phyloP scores from a whole-genome alignment of 352 stramenopile species.

The Blastocystis sp. region DNA sequence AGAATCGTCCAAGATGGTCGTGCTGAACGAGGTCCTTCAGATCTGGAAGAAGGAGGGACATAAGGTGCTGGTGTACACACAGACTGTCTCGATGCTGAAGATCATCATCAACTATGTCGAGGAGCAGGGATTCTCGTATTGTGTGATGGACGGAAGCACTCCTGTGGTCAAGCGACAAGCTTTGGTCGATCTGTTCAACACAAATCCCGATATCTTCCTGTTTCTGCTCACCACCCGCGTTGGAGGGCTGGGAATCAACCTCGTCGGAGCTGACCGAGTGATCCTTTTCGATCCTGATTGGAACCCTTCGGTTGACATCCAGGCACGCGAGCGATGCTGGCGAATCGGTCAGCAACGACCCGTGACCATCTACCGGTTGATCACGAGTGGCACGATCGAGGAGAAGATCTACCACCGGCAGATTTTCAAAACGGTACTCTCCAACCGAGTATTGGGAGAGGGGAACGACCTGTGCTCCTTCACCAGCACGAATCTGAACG shows the following conservation, averaged over 20 bases:
- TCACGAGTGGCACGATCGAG: slow-evolving; percentile 94
- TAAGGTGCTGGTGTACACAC: slow-evolving; percentile 91
- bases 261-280: slow-evolving; percentile 88
- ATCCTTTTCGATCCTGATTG: slow-evolving; percentile 97
- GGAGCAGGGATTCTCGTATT: slow-evolving; percentile 78
- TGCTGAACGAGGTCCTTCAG: slow-evolving; percentile 86
- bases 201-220: slow-evolving; percentile 74
- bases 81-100: slow-evolving; percentile 91
- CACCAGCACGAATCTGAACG: slow-evolving; percentile 86
- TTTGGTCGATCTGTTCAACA: slow-evolving; percentile 92
- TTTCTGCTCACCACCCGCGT: slow-evolving; percentile 81
- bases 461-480: slow-evolving; percentile 91
- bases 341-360: slow-evolving; percentile 80
- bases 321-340: slow-evolving; percentile 93
- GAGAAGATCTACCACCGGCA: slow-evolving; percentile 99
- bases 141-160: slow-evolving; percentile 90
- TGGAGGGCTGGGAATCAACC: slow-evolving; percentile 90
- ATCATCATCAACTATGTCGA: slow-evolving; percentile 88
- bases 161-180: slow-evolving; percentile 82
- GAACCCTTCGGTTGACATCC: slow-evolving; percentile 82
- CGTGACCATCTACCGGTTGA: slow-evolving; percentile 84
- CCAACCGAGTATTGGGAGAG: slow-evolving; percentile 90
- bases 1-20: slow-evolving; percentile 88
- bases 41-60: slow-evolving; percentile 89
- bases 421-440: slow-evolving; percentile 98